Percentiles rank a stretch among this genome's conserved stretches.
These are phyloP conservation scores for Astragalus glycyphyllos DNA, from an alignment of 306 rosid species.

Conservation along the genomic window DNA sequence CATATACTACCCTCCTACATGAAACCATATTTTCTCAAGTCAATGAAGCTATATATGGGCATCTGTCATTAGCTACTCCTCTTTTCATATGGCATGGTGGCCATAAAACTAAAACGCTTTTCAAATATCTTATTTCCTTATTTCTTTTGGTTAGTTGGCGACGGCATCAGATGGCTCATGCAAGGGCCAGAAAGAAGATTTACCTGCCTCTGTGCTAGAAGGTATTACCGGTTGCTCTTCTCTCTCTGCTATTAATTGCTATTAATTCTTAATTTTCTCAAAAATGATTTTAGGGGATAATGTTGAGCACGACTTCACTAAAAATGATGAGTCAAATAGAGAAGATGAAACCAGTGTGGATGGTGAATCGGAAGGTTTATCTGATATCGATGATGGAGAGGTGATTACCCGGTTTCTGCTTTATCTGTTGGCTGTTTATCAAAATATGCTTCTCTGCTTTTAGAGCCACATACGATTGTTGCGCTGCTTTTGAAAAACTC, in stretches of 20 bases:
- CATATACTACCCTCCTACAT: conserved; percentile 7
- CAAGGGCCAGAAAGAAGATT: conserved; percentile 31
- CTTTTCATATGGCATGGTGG: background rate
- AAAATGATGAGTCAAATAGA: conserved; percentile 39
- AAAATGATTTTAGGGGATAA: conserved; percentile 42
- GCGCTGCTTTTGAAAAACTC: background rate
- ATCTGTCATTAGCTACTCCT: conserved; percentile 20
- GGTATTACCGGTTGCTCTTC: conserved; percentile 30
- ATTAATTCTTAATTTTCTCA: conserved; percentile 28
- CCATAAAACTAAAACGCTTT: conserved; percentile 15
- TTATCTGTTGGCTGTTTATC: conserved; percentile 25
- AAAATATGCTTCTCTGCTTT: background rate
- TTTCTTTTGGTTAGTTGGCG: conserved; percentile 42
- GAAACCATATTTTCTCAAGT: conserved; percentile 28
- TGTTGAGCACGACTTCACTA: conserved; percentile 17
- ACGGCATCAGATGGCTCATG: conserved; percentile 41
- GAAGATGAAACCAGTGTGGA: conserved; percentile 41
- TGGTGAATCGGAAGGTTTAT: conserved; percentile 60
- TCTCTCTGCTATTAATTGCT: conserved; percentile 1
- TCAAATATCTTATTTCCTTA: background rate
- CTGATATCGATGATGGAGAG: conserved; percentile 72
- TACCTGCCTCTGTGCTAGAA: conserved; percentile 38
- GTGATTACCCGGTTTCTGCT: conserved; percentile 39
- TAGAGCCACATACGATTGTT: background rate
- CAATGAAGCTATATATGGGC: conserved; percentile 19